Conservation (phyloP, 225 moss, liverwort and hornwort species). For the Anthoceros angustus region DNA sequence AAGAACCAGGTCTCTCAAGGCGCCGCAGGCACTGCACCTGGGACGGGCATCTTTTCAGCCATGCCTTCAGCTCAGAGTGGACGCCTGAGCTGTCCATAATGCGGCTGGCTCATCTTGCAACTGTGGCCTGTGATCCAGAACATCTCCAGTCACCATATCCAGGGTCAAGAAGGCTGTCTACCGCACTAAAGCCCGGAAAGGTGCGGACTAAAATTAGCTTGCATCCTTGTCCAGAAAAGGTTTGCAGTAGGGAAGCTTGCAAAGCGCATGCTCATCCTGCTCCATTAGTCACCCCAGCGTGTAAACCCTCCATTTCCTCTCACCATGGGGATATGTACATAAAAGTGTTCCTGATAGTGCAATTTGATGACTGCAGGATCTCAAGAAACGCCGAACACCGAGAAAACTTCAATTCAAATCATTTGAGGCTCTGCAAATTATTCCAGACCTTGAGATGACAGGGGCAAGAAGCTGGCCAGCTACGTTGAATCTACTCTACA, state of each 20-base stretch:
- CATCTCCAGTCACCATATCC: background rate
- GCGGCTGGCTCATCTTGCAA: background rate
- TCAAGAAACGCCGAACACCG: slow-evolving; percentile 63
- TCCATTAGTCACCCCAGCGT: no score
- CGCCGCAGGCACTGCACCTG: background rate
- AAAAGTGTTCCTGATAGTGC: background rate
- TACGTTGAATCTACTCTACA: background rate
- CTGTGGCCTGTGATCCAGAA: background rate
- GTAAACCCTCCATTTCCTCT: no score
- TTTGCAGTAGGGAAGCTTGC: no score
- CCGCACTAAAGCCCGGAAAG: background rate
- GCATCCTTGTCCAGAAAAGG: background rate
- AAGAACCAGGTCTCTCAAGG: background rate
- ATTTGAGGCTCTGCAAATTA: slow-evolving; percentile 7
- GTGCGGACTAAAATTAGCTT: background rate
- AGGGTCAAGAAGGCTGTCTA: background rate
- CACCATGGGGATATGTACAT: background rate
- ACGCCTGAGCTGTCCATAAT: background rate
- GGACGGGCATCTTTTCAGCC: slow-evolving; percentile 5
- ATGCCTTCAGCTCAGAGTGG: background rate
- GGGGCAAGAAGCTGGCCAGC: slow-evolving; percentile 12
- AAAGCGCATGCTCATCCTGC: no score
- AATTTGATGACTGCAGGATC: slow-evolving; percentile 19
- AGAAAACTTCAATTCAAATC: slow-evolving; percentile 18
- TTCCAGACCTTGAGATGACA: slow-evolving; percentile 6